A percentile compares a stretch with the other conserved stretches of the same genome.
Conservation (phyloP, 257 asterid genomes). For the Nicotiana paniculata region DNA sequence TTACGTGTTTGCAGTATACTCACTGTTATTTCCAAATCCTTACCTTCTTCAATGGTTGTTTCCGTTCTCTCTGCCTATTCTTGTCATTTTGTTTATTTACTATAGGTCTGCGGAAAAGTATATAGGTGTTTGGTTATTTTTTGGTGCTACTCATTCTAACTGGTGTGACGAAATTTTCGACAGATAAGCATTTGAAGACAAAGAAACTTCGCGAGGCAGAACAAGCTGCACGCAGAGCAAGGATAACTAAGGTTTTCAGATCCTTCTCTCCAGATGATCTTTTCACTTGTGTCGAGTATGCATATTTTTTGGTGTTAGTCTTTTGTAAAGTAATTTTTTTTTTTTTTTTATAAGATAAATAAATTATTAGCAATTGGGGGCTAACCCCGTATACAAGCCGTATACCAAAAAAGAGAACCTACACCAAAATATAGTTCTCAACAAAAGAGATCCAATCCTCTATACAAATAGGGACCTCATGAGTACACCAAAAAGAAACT, state of each 20-base stretch:
- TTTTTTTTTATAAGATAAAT: too few relatives aligned
- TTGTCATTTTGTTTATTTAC: slow-evolving; percentile 6
- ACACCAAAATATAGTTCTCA: too few relatives aligned
- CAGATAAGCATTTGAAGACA: slow-evolving; percentile 80
- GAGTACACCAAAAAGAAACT: too few relatives aligned
- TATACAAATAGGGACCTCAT: too few relatives aligned
- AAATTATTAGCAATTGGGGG: too few relatives aligned
- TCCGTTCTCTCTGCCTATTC: not conserved
- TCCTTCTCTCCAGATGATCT: slow-evolving; percentile 9
- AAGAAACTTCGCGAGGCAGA: slow-evolving; percentile 84
- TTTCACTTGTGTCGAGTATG: not conserved
- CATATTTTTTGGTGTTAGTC: not conserved
- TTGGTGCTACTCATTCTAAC: not conserved
- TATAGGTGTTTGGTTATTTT: not conserved
- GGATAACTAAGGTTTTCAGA: slow-evolving; percentile 70
- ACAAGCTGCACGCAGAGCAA: slow-evolving; percentile 81
- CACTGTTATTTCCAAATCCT: not conserved
- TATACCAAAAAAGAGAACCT: too few relatives aligned
- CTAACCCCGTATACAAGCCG: too few relatives aligned
- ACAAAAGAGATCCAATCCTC: too few relatives aligned
- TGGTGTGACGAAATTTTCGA: slow-evolving; percentile 12
- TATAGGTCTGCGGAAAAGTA: not conserved
- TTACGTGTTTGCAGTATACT: not conserved
- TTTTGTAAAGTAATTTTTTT: too few relatives aligned
- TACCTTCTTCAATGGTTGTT: not conserved